A percentile compares a stretch with the other conserved stretches of the same genome.
phyloP scores from a whole-genome alignment of 2,329 filamentous ascomycete species.

The Claviceps purpurea region DNA sequence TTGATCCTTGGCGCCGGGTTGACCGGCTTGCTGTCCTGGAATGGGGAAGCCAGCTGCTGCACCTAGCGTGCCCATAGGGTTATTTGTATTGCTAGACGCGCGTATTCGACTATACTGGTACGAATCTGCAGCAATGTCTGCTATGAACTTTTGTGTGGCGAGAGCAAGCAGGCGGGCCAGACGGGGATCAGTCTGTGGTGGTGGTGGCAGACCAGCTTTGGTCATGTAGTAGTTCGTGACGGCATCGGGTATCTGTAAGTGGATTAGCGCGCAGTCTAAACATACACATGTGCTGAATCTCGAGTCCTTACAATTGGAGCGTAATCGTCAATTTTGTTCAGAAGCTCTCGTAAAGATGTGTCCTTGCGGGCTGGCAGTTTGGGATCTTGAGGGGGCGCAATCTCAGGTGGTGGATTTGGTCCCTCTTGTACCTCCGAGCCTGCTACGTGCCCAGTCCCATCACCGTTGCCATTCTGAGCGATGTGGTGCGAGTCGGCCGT shows the following conservation, averaged over 20 bases:
- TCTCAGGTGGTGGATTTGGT: constrained; percentile 22
- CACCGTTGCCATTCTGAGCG: constrained; percentile 11
- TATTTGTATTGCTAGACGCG: constrained; percentile 74
- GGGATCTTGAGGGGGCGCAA: constrained; percentile 40
- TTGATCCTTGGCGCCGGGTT: constrained; percentile 42
- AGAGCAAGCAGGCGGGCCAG: constrained; percentile 88
- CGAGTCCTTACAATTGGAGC: constrained; percentile 70
- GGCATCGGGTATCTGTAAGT: constrained; percentile 74
- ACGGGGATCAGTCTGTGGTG: constrained; percentile 77
- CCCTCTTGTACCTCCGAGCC: constrained; percentile 4
- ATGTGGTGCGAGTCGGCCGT: constrained; percentile 17
- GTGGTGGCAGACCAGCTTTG: constrained; percentile 83
- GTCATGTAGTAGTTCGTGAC: constrained; percentile 98
- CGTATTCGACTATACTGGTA: constrained; percentile 97
- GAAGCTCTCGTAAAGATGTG: constrained; percentile 78
- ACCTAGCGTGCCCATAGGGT: constrained; percentile 78
- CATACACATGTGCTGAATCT: no score
- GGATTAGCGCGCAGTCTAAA: not conserved
- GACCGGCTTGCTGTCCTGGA: constrained; percentile 46
- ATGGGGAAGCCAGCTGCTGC: constrained; percentile 58
- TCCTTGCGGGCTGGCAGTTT: constrained; percentile 76
- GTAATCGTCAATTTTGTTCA: constrained; percentile 96
- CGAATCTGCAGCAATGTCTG: constrained; percentile 90
- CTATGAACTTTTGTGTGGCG: constrained; percentile 98
- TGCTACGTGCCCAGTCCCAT: constrained; percentile 11